Evolutionary conservation across 352 stramenopile species (phyloP).

Genomic region (Phytophthora uliginosa): DNA sequence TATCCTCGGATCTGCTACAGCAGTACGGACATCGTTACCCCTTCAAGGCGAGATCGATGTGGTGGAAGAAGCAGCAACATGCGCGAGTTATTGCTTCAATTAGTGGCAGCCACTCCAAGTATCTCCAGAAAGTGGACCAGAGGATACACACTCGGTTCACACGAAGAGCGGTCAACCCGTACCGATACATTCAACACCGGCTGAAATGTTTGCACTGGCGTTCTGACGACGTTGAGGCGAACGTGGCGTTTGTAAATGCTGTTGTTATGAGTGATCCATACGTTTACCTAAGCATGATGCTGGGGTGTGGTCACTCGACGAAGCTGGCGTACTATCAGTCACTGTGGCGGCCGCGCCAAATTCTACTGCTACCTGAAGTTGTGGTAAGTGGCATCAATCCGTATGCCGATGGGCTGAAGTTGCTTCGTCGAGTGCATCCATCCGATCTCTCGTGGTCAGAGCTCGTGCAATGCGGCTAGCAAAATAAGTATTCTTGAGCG

Average conservation of each 20-base stretch:
- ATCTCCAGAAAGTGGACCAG: neutral
- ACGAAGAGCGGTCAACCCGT: neutral
- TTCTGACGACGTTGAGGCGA: conserved; percentile 17
- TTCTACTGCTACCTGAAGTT: conserved; percentile 18
- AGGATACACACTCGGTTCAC: neutral
- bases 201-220: conserved; percentile 25
- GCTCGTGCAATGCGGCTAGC: conserved; percentile 30
- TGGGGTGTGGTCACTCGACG: neutral
- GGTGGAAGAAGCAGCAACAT: neutral
- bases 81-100: neutral
- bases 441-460: conserved; percentile 24
- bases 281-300: conserved; percentile 21
- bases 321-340: conserved; percentile 28
- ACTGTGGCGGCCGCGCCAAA: neutral
- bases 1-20: too few relatives aligned
- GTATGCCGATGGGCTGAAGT: conserved; percentile 10
- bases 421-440: conserved; percentile 7
- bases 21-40: neutral
- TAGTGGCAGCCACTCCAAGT: neutral
- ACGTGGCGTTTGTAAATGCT: conserved; percentile 45
- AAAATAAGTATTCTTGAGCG: neutral
- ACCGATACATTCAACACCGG: conserved; percentile 24
- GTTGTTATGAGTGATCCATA: conserved; percentile 44
- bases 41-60: neutral
- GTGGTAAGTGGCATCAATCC: conserved; percentile 12